Base-by-base conservation (phyloP, 441 rosid genomes). In the Pelargonium australe region DNA sequence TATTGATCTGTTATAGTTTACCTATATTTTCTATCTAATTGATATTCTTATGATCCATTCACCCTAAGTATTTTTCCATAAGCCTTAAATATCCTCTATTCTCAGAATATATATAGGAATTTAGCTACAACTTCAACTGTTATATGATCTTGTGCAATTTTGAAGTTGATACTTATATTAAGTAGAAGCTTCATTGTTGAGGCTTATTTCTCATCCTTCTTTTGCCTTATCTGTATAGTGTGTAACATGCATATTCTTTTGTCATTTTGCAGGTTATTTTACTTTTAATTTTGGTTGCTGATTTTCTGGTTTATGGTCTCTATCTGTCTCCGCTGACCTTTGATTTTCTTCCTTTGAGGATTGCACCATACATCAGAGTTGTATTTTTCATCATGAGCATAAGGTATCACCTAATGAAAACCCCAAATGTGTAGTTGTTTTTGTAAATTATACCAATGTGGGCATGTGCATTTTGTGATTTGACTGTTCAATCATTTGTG, bases 321-420 rank as follows among this genome's bases (percentile, higher is more conserved):
- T 92, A 82, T 78, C 77, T 89, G 80, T 90, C 97, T 78, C 96
- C 92, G 2, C 80, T 85, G 74, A 85, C 85, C 73, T 76, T 86
- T 44, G 72, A 76, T 72, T 85, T 69, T 80, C 96, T 95, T 78
- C 97, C 99, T 25, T 71, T 89, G 71, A 85, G 99, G 78, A 79
- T 88, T 69, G 98, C 99, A 8, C 99, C 97, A 34, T 92, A 95
- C 64, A 76, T 87, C 74, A 84, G 98, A 82, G 99, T 95, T 73
- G 71, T 87, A 68, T 60, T 92, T 77, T 87, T 95, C 80, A 79
- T 89, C 81, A 85, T 90, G 64, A 85, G 80, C 79, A 84, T 86
- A 41, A 89, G 98, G 99, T 95, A 90, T 53, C n/a, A 23, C 4
- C 5, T 67, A 60, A 47, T 72, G 67, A 34, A 10, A 43, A 47